phyloP scores from a whole-genome alignment of 331 rosid species.

The Arachis monticola region DNA sequence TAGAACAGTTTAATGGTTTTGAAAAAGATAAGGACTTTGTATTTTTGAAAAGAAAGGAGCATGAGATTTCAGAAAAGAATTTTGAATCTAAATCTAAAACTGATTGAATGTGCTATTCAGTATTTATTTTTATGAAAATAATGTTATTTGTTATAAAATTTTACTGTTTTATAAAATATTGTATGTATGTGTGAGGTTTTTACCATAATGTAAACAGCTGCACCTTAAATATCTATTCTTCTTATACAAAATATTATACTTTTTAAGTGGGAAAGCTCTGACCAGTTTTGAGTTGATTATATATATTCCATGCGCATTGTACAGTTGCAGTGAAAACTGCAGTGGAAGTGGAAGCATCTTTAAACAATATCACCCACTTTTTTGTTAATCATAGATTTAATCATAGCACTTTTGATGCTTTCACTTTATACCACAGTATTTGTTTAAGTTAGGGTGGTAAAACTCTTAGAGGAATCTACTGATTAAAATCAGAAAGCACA shows the following conservation, averaged over 20 bases:
- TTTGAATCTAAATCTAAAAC: constrained; percentile 47
- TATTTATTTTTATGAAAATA: background rate
- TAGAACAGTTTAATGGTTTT: constrained; percentile 36
- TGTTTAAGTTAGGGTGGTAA: constrained; percentile 39
- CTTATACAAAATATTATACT: background rate
- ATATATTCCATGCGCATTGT: constrained; percentile 92
- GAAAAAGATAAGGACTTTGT: constrained; percentile 54
- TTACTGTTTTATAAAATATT: no score
- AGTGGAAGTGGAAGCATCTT: constrained; percentile 64
- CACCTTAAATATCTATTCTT: no score
- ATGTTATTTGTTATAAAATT: no score
- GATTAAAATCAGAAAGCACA: constrained; percentile 20
- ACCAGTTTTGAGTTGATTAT: constrained; percentile 75
- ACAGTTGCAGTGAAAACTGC: constrained; percentile 60
- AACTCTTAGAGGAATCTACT: constrained; percentile 45
- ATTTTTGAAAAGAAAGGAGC: constrained; percentile 72
- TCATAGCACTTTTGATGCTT: constrained; percentile 65
- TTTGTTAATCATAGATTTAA: constrained; percentile 84
- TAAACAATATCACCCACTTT: constrained; percentile 48
- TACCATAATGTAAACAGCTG: no score
- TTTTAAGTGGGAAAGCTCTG: constrained; percentile 76
- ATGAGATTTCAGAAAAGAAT: constrained; percentile 59
- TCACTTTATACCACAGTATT: constrained; percentile 58
- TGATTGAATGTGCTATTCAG: constrained; percentile 36
- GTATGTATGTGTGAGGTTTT: no score